A percentile compares a stretch with the other conserved stretches of the same genome.
These are phyloP conservation scores for Pseudopithomyces maydicus DNA, from an alignment of 2,329 filamentous ascomycete genomes.

Conservation along the genomic window DNA sequence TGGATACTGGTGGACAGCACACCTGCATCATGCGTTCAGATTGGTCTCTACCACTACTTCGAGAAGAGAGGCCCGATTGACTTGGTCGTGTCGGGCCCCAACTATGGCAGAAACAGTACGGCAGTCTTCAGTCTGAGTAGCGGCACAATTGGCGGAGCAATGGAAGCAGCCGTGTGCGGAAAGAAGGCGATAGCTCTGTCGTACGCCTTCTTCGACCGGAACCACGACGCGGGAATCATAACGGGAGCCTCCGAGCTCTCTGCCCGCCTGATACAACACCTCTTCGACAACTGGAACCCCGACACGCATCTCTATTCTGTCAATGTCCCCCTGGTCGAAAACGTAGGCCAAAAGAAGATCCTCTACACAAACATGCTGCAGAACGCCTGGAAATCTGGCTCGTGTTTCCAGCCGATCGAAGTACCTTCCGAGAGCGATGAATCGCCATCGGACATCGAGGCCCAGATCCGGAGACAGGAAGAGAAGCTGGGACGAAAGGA, in stretches of 20 bases:
- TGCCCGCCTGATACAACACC: constrained; percentile 77
- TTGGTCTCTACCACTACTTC: constrained; percentile 56
- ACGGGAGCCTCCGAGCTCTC: constrained; percentile 75
- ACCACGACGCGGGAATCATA: constrained; percentile 83
- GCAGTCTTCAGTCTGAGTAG: constrained; percentile 56
- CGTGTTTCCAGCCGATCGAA: constrained; percentile 83
- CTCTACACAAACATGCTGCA: constrained; percentile 87
- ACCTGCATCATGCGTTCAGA: constrained; percentile 56
- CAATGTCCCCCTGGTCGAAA: constrained; percentile 84
- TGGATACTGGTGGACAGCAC: constrained; percentile 58
- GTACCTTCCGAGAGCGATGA: constrained; percentile 66
- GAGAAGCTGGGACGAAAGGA: constrained; percentile 52
- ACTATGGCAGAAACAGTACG: constrained; percentile 57
- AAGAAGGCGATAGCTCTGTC: constrained; percentile 75
- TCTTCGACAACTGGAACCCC: constrained; percentile 73
- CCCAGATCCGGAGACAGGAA: constrained; percentile 71
- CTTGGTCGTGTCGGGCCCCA: constrained; percentile 56
- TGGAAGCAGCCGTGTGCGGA: constrained; percentile 56
- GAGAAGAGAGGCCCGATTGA: constrained; percentile 50
- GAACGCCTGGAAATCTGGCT: constrained; percentile 85
- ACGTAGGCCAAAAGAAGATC: constrained; percentile 72
- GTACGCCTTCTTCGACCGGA: constrained; percentile 86
- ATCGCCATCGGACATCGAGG: constrained; percentile 69
- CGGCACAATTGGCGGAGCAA: constrained; percentile 56
- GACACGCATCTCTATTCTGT: constrained; percentile 85